Conservation (phyloP, 2,329 filamentous ascomycete species). For the Diaporthe sp. region DNA sequence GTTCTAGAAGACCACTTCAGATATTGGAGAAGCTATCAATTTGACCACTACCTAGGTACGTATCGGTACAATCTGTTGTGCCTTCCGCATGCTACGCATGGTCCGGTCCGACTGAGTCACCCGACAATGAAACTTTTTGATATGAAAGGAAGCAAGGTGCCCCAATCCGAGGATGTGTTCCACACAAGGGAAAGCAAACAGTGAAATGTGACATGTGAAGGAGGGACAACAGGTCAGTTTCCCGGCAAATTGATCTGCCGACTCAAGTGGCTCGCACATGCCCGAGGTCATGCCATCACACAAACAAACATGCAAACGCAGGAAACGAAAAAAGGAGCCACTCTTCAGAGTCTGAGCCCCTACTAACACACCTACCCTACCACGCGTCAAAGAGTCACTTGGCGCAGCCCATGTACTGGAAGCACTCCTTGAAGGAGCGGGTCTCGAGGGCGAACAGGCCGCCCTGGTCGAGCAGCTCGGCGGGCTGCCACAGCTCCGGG, state of each 20-base stretch:
- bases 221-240: slow-evolving; percentile 27
- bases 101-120: neutral
- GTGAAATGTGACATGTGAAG: neutral
- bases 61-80: slow-evolving; percentile 14
- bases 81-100: neutral
- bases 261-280: neutral
- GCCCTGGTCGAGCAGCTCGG: slow-evolving; percentile 41
- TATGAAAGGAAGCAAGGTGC: neutral
- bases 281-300: neutral
- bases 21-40: neutral
- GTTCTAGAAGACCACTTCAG: too few species aligned
- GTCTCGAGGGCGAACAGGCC: slow-evolving; percentile 46
- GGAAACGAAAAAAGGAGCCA: neutral
- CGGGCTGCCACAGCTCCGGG: slow-evolving; percentile 43
- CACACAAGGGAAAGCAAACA: neutral
- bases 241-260: neutral
- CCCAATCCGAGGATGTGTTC: neutral
- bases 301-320: neutral
- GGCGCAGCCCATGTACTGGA: slow-evolving; percentile 37
- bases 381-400: slow-evolving; percentile 25
- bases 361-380: neutral
- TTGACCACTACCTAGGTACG: neutral
- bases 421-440: slow-evolving; percentile 41
- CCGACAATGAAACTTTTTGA: neutral
- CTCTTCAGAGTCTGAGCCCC: slow-evolving; percentile 4